Percentiles rank a stretch among this genome's conserved stretches.
Evolutionary conservation across 208 protist genomes (phyloP).

Genomic region (Dictyostelium gargantuum): DNA sequence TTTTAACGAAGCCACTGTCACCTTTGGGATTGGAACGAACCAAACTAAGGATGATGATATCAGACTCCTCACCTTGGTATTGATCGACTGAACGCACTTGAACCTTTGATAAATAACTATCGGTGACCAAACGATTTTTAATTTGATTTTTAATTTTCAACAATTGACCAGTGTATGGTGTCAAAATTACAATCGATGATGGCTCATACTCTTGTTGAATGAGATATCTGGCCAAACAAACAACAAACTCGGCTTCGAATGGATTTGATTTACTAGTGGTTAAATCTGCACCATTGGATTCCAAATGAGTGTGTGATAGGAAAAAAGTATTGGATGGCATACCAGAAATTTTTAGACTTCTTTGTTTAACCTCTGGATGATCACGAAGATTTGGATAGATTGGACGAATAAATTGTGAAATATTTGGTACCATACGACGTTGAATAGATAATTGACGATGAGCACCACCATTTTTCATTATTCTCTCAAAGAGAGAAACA

Average conservation of each 20-base stretch:
- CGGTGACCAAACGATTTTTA: neutral
- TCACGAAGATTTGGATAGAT: constrained; percentile 75
- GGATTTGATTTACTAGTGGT: constrained; percentile 63
- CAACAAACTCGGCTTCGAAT: constrained; percentile 64
- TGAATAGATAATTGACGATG: constrained; percentile 67
- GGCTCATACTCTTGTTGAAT: constrained; percentile 69
- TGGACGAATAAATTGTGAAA: constrained; percentile 72
- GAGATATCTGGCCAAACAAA: constrained; percentile 32
- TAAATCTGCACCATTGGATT: neutral
- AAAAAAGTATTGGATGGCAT: constrained; percentile 69
- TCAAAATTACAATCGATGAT: constrained; percentile 66
- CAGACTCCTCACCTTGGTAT: constrained; percentile 83
- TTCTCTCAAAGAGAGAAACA: constrained; percentile 80
- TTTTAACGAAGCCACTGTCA: constrained; percentile 74
- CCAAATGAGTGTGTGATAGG: constrained; percentile 50
- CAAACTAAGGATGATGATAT: constrained; percentile 79
- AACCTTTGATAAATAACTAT: constrained; percentile 9
- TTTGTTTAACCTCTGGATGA: constrained; percentile 1
- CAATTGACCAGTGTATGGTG: constrained; percentile 73
- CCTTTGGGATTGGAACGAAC: constrained; percentile 72
- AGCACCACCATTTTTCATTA: constrained; percentile 65
- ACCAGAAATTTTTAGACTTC: neutral
- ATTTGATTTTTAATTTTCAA: constrained; percentile 28
- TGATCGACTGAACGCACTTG: constrained; percentile 75
- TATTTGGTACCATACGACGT: constrained; percentile 79